Evolutionary conservation across 176 grass and related monocot genomes (phyloP), one percentile per base, ranked within the genome.

Genomic region (Bromus sterilis): DNA sequence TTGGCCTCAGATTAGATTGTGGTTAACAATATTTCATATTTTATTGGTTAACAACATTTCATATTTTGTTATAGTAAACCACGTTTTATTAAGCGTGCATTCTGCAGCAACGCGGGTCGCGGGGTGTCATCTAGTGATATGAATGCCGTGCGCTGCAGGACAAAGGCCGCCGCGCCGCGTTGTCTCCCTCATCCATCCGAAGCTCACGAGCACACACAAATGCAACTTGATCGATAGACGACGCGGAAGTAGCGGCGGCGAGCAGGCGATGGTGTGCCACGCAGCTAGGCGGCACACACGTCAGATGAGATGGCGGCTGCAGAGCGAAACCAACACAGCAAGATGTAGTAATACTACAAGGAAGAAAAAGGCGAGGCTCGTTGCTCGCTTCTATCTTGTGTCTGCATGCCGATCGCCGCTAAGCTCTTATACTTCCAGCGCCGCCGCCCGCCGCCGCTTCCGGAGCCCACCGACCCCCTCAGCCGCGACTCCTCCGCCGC

Each of bases 391-490:
- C 69, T 31, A 41, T 32, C 42, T 11, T 16, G 42, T 14, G 9
- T 26, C 15, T 78, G 86, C 64, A 87, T 82, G 86, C 79, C 86
- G 73, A 87, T 82, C 8, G 73, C 86, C 79, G 67, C 79, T 43
- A 82, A 77, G 73, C 86, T 87, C 63, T 13, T 82, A 40, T 87
- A 82, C 79, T 82, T 78, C 79, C 79, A 87, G 64, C 85, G 79
- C 61, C 79, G 51, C 40, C 85, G 61, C 79, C 32, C 61, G 60
- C 66, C 65, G 49, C 48, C 46, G 4, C 48, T 71, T n/a, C 36
- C 24, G 36, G 78, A 76, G 71, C 62, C 85, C 2, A 7, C 71
- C 4, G 78, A 42, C 21, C 51, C 62, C 7, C 14, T 21, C 21
- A 1, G 28, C 71, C n/a, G 49, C 49, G 35, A 44, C 59, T 4